phyloP scores from a whole-genome alignment of 306 rosid species.

The Medicago arabica region DNA sequence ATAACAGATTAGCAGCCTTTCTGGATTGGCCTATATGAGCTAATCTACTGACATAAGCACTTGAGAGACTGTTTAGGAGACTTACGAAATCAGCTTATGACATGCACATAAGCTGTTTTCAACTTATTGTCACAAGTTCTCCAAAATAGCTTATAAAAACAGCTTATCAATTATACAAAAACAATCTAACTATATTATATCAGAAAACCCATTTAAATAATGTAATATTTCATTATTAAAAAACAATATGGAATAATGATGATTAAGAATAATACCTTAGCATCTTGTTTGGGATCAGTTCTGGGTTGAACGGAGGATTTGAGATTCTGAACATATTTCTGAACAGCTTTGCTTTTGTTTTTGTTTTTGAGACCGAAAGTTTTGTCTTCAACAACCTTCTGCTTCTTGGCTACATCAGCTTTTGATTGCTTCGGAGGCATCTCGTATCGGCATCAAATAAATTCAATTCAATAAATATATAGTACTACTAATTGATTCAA shows the following conservation, averaged over 20 bases:
- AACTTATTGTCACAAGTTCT: too few relatives aligned
- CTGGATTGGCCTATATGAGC: too few relatives aligned
- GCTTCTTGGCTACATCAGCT: constrained; percentile 90
- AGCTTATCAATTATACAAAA: too few relatives aligned
- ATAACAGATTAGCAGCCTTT: neutral
- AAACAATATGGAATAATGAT: neutral
- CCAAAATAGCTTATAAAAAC: too few relatives aligned
- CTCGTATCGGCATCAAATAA: constrained; percentile 47
- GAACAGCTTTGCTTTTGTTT: constrained; percentile 87
- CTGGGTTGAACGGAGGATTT: constrained; percentile 76
- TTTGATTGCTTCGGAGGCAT: constrained; percentile 95
- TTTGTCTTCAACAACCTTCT: constrained; percentile 94
- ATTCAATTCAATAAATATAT: neutral
- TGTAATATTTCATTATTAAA: neutral
- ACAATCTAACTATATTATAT: too few relatives aligned
- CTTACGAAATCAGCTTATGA: too few relatives aligned
- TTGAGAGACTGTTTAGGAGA: too few relatives aligned
- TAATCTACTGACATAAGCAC: too few relatives aligned
- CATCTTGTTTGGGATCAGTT: constrained; percentile 62
- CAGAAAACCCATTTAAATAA: too few relatives aligned
- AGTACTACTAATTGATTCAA: neutral
- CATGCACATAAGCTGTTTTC: too few relatives aligned
- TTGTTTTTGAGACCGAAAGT: constrained; percentile 96
- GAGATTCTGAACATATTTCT: constrained; percentile 87
- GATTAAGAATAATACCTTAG: constrained; percentile 55